Evolutionary conservation across 2,329 filamentous ascomycete genomes (phyloP), one percentile per base, ranked within the genome.

Genomic region (Scleromitrula shiraiana): DNA sequence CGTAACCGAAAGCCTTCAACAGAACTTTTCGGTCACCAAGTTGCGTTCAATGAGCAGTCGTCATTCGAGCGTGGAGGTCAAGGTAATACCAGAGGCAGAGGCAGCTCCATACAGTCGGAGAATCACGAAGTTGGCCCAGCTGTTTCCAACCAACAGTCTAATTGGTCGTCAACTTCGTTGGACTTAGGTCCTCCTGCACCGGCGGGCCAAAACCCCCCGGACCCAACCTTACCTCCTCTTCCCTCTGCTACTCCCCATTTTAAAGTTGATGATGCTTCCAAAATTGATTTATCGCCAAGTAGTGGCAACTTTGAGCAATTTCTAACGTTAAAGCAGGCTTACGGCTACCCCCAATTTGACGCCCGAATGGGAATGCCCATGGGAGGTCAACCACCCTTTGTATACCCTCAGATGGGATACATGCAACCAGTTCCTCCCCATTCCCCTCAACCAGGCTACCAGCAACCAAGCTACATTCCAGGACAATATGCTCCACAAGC

Each of bases 271-370:
- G 37, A 47, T 41, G 22, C 42, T 24, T 47, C 45, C 17, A 59
- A 59, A 49, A 51, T 78, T 63, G 78, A 87, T 68, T 68, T 89
- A 50, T 82, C 82, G 54, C 84, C 84, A 51, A 78, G 81, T 62
- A 82, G 72, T 63, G 78, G 79, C 62, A 75, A 81, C 56, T 88
- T 83, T 75, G 83, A 90, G 66, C 75, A 77, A 56, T 59, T 57
- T 60, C 62, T 64, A 58, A 64, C 60, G 49, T 88, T 79, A 59
- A 77, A 77, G 69, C 70, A 77, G 64, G 81, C 45, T 17, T 39
- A 75, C 64, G 71, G 69, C 47, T 84, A 74, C 55, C 68, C 67
- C 27, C 71, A 70, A 70, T 73, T 72, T 64, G 71, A 80, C 58
- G 68, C 70, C 42, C 55, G 61, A 37, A 44, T 51, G 35, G 55